Evolutionary conservation across 306 rosid species (phyloP).

Genomic region (Prunus padus): DNA sequence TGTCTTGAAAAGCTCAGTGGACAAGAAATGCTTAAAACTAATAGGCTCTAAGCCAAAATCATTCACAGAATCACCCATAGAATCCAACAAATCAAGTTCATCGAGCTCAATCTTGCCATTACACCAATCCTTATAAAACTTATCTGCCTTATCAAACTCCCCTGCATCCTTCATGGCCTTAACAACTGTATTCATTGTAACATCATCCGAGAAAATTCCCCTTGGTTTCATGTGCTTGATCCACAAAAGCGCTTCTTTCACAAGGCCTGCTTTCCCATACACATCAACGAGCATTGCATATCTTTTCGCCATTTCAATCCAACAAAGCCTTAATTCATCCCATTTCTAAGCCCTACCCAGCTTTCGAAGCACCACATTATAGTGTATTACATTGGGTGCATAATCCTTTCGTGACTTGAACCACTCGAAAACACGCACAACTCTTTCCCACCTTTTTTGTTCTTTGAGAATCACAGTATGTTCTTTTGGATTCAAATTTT

Average conservation of each 20-base stretch:
- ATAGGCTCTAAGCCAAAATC: constrained; percentile 45
- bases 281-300: constrained; percentile 84
- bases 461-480: constrained; percentile 69
- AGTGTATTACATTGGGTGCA: constrained; percentile 78
- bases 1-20: constrained; percentile 84
- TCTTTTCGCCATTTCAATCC: constrained; percentile 77
- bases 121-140: constrained; percentile 78
- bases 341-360: constrained; percentile 79
- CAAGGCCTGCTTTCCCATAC: constrained; percentile 79
- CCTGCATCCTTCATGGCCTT: constrained; percentile 73
- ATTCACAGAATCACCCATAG: constrained; percentile 27
- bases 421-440: constrained; percentile 63
- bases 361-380: constrained; percentile 73
- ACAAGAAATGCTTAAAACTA: constrained; percentile 75
- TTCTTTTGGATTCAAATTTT: constrained; percentile 49
- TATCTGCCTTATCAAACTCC: constrained; percentile 69
- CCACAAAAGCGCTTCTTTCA: constrained; percentile 83
- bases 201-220: constrained; percentile 81
- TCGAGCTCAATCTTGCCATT: constrained; percentile 60
- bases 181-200: constrained; percentile 82
- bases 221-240: constrained; percentile 72
- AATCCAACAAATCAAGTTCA: constrained; percentile 66
- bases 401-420: constrained; percentile 56
- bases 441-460: constrained; percentile 63
- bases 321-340: constrained; percentile 73